Evolutionary conservation across 2,329 filamentous ascomycete species (phyloP).

Genomic region (Domatiomyces globalis): DNA sequence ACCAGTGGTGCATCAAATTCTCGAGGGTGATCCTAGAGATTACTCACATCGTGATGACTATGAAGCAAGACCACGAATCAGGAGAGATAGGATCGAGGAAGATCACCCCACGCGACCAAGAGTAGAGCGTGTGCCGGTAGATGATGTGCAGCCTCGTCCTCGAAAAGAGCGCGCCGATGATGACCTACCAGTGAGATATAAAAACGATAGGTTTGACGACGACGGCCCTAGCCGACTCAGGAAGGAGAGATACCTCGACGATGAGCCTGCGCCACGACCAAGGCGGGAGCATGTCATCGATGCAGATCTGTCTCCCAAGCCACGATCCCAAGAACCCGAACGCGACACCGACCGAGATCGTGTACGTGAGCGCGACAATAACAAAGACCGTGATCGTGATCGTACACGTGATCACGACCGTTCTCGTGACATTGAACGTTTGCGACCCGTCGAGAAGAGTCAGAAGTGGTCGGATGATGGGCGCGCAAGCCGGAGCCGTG

Average conservation of each 20-base stretch:
- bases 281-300: constrained; percentile 11
- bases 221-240: not conserved
- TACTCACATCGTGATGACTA: constrained; percentile 6
- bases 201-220: not conserved
- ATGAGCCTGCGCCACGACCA: constrained; percentile 4
- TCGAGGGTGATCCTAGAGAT: constrained; percentile 12
- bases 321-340: constrained; percentile 8
- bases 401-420: constrained; percentile 10
- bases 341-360: constrained; percentile 6
- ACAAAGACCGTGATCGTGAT: constrained; percentile 5
- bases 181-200: not conserved
- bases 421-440: constrained; percentile 7
- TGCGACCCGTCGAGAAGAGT: constrained; percentile 8
- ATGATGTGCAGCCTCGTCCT: not conserved
- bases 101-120: not conserved
- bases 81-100: constrained; percentile 3
- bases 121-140: not conserved
- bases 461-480: constrained; percentile 6
- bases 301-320: constrained; percentile 6
- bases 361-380: constrained; percentile 5
- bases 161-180: not conserved
- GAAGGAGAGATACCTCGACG: constrained; percentile 3
- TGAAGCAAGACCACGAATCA: not conserved
- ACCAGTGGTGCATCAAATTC: constrained; percentile 17
- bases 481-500: constrained; percentile 10